A percentile compares a stretch with the other conserved stretches of the same genome.
Evolutionary conservation across 2,329 filamentous ascomycete species (phyloP).

Genomic region (Trichoderma cornu-damae): DNA sequence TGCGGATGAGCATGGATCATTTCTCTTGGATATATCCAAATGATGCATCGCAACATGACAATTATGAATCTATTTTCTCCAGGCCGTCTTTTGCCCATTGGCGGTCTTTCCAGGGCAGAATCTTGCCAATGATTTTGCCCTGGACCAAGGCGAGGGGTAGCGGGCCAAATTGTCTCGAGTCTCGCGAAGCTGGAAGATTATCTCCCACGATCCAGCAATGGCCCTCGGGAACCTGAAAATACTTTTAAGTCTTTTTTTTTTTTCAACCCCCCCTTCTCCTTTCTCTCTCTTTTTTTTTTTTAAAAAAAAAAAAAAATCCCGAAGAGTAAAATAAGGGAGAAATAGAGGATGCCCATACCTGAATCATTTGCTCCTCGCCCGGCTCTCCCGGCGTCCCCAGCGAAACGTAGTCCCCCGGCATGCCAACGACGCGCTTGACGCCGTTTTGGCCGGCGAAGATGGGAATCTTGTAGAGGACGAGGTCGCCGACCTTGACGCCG

Average conservation of each 20-base stretch:
- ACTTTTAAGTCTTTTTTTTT: too few relatives aligned
- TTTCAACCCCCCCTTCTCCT: background rate
- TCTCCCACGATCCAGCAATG: constrained; percentile 92
- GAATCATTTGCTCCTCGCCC: constrained; percentile 53
- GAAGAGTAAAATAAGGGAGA: background rate
- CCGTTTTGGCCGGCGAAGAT: constrained; percentile 55
- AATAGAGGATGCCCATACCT: constrained; percentile 48
- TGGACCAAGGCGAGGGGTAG: constrained; percentile 77
- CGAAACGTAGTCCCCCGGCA: constrained; percentile 72
- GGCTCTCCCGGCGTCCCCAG: constrained; percentile 54
- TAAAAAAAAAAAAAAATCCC: background rate
- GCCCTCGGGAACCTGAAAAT: constrained; percentile 85
- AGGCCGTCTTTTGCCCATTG: constrained; percentile 46
- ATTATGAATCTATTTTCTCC: constrained; percentile 25
- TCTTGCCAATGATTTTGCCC: constrained; percentile 72
- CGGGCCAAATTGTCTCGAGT: constrained; percentile 82
- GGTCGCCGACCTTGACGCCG: constrained; percentile 66
- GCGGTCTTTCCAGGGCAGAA: constrained; percentile 48
- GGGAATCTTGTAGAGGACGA: constrained; percentile 75
- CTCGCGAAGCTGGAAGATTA: constrained; percentile 75
- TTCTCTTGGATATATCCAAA: background rate
- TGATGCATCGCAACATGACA: background rate
- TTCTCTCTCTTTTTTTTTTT: too few relatives aligned
- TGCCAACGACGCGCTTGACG: constrained; percentile 73
- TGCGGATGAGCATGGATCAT: background rate